Evolutionary conservation across 2,329 filamentous ascomycete genomes (phyloP).

Genomic region (Myrmaecium sp.): DNA sequence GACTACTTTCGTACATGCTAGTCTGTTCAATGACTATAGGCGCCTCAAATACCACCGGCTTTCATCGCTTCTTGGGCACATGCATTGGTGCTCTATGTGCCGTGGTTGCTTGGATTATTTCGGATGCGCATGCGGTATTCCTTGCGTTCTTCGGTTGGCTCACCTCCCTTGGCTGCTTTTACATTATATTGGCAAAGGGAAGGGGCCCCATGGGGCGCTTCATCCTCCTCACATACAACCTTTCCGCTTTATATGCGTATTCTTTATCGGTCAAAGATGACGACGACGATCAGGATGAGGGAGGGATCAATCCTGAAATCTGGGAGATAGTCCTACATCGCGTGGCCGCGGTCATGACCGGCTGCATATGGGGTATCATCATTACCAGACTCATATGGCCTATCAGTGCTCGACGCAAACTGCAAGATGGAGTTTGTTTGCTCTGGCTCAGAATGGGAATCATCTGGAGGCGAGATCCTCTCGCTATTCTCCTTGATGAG

Average conservation of each 20-base stretch:
- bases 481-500: conserved; percentile 46
- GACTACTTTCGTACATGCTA: conserved; percentile 90
- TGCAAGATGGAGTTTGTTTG: conserved; percentile 78
- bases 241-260: conserved; percentile 87
- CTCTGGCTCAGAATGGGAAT: conserved; percentile 88
- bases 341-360: conserved; percentile 68
- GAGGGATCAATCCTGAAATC: conserved; percentile 68
- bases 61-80: conserved; percentile 73
- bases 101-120: conserved; percentile 60
- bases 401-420: conserved; percentile 72
- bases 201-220: conserved; percentile 87
- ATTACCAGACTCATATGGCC: conserved; percentile 86
- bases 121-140: conserved; percentile 53
- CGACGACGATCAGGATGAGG: conserved; percentile 72
- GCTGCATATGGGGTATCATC: conserved; percentile 82
- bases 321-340: conserved; percentile 77
- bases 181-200: conserved; percentile 68
- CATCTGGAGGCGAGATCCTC: conserved; percentile 86
- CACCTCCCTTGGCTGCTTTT: conserved; percentile 70
- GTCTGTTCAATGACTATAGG: conserved; percentile 97
- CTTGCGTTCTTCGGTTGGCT: conserved; percentile 72
- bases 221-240: conserved; percentile 88
- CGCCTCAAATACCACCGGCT: conserved; percentile 83
- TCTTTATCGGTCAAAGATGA: conserved; percentile 66
- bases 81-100: conserved; percentile 63